Evolutionary conservation across 1,284 basidiomycete species (phyloP).

Genomic region (Apiotrichum veenhuisii): DNA sequence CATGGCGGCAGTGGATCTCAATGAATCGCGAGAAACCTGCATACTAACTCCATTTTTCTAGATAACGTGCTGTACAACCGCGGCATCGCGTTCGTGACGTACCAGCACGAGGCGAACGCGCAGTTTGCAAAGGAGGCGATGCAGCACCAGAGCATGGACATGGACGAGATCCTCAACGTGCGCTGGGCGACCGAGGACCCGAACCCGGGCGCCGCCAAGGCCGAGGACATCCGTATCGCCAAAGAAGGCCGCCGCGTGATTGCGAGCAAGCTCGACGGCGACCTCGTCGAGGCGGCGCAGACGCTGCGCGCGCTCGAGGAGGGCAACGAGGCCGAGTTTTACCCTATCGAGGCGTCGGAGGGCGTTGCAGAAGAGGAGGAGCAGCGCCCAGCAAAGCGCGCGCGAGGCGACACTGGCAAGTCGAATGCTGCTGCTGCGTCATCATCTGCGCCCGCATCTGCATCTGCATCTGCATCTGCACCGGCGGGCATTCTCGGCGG

Average conservation of each 20-base stretch:
- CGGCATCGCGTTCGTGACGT: slow-evolving; percentile 96
- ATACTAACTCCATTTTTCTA: too few species aligned
- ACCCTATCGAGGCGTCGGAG: slow-evolving; percentile 39
- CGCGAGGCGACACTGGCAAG: slow-evolving; percentile 18
- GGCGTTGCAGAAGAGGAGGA: slow-evolving; percentile 18
- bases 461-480: slow-evolving; percentile 26
- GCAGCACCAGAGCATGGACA: slow-evolving; percentile 96
- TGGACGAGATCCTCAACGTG: slow-evolving; percentile 96
- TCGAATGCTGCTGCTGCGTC: slow-evolving; percentile 37
- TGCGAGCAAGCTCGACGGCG: slow-evolving; percentile 60
- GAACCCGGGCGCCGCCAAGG: slow-evolving; percentile 79
- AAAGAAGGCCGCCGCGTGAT: slow-evolving; percentile 80
- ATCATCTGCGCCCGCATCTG: slow-evolving; percentile 26
- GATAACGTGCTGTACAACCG: slow-evolving; percentile 91
- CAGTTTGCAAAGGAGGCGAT: slow-evolving; percentile 99
- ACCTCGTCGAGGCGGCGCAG: slow-evolving; percentile 80
- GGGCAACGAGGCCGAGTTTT: slow-evolving; percentile 45
- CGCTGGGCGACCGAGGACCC: slow-evolving; percentile 97
- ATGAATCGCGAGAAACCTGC: too few species aligned
- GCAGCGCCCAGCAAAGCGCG: slow-evolving; percentile 35
- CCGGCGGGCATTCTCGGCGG: slow-evolving; percentile 63
- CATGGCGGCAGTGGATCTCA: background rate
- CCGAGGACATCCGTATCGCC: slow-evolving; percentile 75
- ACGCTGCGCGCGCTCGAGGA: slow-evolving; percentile 78
- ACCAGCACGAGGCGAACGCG: slow-evolving; percentile 76